Conservation (phyloP, 345 rosid species). For the Populus pruinosa region DNA sequence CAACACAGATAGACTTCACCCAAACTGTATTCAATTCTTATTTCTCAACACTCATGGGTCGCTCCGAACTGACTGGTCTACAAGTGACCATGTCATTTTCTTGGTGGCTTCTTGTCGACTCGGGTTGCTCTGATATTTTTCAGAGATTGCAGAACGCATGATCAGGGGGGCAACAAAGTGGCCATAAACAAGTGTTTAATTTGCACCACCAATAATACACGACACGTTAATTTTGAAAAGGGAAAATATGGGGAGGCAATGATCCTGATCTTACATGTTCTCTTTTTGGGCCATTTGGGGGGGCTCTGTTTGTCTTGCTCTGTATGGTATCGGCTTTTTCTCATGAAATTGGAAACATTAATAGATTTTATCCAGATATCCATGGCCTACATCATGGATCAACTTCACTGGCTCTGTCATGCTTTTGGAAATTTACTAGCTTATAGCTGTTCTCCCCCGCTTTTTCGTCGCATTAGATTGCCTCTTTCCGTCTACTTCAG, state of each 20-base stretch:
- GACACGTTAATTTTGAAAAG: not conserved
- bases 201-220: not conserved
- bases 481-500: not conserved
- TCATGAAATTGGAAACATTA: conserved; percentile 2
- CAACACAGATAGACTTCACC: not conserved
- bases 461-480: too few species aligned
- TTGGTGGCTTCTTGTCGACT: not conserved
- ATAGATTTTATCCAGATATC: conserved; percentile 23
- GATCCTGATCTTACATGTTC: not conserved
- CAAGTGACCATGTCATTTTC: not conserved
- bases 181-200: not conserved
- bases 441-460: not conserved
- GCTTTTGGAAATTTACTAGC: not conserved
- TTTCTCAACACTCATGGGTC: not conserved
- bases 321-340: conserved; percentile 20
- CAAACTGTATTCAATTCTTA: not conserved
- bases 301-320: conserved; percentile 24
- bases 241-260: not conserved
- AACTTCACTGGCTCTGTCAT: not conserved
- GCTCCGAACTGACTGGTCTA: not conserved
- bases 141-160: too few species aligned
- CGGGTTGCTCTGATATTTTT: not conserved
- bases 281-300: conserved; percentile 6
- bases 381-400: conserved; percentile 18
- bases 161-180: not conserved